Conservation (phyloP, 768 basidiomycete species). For the Lactarius hengduanensis region DNA sequence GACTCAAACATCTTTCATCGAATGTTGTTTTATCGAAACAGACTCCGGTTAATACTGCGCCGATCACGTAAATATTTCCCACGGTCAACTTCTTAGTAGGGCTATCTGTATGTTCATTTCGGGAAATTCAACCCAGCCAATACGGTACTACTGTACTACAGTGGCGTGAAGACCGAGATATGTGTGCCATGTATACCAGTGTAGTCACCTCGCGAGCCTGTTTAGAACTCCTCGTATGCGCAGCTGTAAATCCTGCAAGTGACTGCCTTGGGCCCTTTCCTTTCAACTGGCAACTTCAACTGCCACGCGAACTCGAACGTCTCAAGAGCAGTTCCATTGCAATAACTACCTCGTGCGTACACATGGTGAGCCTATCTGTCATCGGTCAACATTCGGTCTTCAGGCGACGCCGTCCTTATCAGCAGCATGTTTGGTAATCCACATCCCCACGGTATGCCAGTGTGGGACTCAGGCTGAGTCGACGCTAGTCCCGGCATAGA, state of each 20-base stretch:
- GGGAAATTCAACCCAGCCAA: no score
- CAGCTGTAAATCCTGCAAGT: not conserved
- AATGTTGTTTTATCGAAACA: no score
- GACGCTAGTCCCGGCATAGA: not conserved
- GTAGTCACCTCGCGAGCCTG: not conserved
- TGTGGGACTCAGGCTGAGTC: not conserved
- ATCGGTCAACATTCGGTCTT: not conserved
- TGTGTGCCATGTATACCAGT: not conserved
- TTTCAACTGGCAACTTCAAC: no score
- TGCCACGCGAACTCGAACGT: not conserved
- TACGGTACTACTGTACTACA: no score
- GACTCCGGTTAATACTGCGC: no score
- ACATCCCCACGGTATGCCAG: not conserved
- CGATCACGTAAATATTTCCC: no score
- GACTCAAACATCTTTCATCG: no score
- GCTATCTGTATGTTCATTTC: no score
- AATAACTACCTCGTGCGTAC: not conserved
- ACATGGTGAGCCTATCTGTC: not conserved
- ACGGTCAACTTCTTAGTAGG: no score
- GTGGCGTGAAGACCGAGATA: no score
- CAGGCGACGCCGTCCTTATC: not conserved
- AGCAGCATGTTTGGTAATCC: not conserved
- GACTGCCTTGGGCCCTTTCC: not conserved
- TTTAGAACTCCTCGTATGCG: not conserved
- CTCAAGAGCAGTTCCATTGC: not conserved